Evolutionary conservation across 164 flowering plant species (phyloP), one percentile per base, ranked within the genome.

Genomic region (Echeveria elegans): DNA sequence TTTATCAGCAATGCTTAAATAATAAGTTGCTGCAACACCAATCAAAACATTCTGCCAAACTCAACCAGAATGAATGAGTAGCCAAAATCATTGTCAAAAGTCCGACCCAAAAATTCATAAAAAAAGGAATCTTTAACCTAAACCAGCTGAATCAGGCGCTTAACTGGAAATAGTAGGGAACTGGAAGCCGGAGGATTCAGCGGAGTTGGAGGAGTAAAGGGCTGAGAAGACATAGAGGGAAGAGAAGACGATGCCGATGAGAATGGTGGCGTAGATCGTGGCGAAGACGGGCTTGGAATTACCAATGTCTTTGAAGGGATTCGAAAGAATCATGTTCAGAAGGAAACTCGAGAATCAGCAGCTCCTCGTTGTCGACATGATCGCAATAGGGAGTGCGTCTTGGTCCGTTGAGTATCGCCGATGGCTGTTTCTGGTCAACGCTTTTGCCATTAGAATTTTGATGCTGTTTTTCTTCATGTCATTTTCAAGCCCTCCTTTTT

Each of bases 161-260:
- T 65, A 43, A 59, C 71, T 8, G 23, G 70, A 29, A 45, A 66
- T 14, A 30, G 71, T 37, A 40, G 76, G 61, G 16, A 79, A 77
- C 32, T 72, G 47, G 73, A 71, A 75, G 30, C 77, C 63, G 63
- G 76, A 32, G 23, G 71, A 28, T 68, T 66, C 43, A 28, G 74
- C 14, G 32, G 76, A 24, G 4, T 62, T 63, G 52, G 75, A 70
- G 19, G 82, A 79, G 70, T 86, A 85, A 62, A 90, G 48, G 26
- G 96, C 86, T 40, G 96, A 86, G 71, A 91, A 80, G 30, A 88
- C 89, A 65, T 85, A 90, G 60, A 87, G 69, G 5, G 94, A 75
- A 9, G 97, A 90, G 65, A 88, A 72, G n/a, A 90, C 31, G 24
- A 93, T 77, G 1, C 96, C 98, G 16, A 82, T 61, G 16, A 90